Base-by-base conservation (phyloP, 192 early-diverging fungal species). In the Backusella liffmaniae region DNA sequence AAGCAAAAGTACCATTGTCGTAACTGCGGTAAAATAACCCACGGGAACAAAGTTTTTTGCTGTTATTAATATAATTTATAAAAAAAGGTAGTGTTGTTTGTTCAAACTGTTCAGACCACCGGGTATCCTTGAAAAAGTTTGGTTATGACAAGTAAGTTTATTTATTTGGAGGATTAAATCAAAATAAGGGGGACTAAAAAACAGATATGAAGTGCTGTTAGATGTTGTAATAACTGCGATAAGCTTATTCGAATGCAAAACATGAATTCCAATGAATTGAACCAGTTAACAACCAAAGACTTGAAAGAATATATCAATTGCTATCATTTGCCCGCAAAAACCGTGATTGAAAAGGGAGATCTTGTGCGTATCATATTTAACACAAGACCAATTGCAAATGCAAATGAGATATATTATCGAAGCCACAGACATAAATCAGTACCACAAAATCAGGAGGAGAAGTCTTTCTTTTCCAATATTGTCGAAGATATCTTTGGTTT, bases 341-440 rank as follows among this genome's bases (percentile, higher is more conserved):
- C 41, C 67, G 77, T 70, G 4, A 66, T 85, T 29, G 84, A 85
- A 62, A 85, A 85, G 46, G 67, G 71, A 10, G 84, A 85, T 67
- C 67, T 85, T 23, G 77, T 85, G 1, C 39, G 30, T 9, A 49
- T 82, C 29, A 80, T 85, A 16, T 56, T 78, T 16, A 70, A 76
- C 18, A 76, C 77, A 21, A 59, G 66, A 9, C 82, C 82, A 36
- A 41, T 83, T 3, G 71, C 78, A 18, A 77, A 83, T 65, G 66
- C 37, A 29, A 70, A 66, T 42, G 82, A 83, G 26, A 44, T 70
- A 1, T 70, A 66, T 44, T 83, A 77, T 71, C 49, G 82, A 66
- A 37, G 46, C 3, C 39, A 30, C 16, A 65, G 65, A 23, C 41
- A 23, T n/a, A 62, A 42, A 3, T 16, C 21, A 4, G 0, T 42